Evolutionary conservation across 1,284 basidiomycete genomes (phyloP).

Genomic region (Ceratobasidium sp.): DNA sequence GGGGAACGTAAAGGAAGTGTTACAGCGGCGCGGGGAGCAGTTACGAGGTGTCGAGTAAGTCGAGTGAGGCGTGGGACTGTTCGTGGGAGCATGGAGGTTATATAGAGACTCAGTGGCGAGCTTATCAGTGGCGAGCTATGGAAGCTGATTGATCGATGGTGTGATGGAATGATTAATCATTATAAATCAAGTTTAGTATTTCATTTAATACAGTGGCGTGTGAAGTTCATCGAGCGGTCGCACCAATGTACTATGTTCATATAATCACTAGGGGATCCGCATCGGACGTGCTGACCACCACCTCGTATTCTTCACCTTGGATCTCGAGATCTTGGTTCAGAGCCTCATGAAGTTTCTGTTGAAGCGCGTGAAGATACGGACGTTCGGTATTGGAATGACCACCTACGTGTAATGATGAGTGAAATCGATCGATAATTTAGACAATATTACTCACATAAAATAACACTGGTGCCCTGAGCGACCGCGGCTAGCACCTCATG

Average conservation of each 20-base stretch:
- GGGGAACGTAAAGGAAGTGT: not conserved
- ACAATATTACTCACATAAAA: slow-evolving; percentile 74
- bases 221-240: not conserved
- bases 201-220: not conserved
- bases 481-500: slow-evolving; percentile 86
- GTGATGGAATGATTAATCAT: slow-evolving; percentile 8
- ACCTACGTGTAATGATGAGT: slow-evolving; percentile 58
- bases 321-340: slow-evolving; percentile 59
- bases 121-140: not conserved
- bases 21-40: not conserved
- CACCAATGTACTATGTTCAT: slow-evolving; percentile 48
- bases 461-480: slow-evolving; percentile 78
- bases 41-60: slow-evolving; percentile 3
- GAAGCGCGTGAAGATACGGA: slow-evolving; percentile 81
- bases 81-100: slow-evolving; percentile 2
- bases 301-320: slow-evolving; percentile 60
- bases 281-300: slow-evolving; percentile 72
- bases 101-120: slow-evolving; percentile 11
- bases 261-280: slow-evolving; percentile 69
- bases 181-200: not conserved
- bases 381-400: slow-evolving; percentile 92
- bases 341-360: slow-evolving; percentile 70
- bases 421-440: slow-evolving; percentile 49
- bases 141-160: not conserved
- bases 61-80: slow-evolving; percentile 17